These are phyloP conservation scores for Metschnikowia matae DNA, from an alignment of 805 yeast species.

Conservation along the genomic window DNA sequence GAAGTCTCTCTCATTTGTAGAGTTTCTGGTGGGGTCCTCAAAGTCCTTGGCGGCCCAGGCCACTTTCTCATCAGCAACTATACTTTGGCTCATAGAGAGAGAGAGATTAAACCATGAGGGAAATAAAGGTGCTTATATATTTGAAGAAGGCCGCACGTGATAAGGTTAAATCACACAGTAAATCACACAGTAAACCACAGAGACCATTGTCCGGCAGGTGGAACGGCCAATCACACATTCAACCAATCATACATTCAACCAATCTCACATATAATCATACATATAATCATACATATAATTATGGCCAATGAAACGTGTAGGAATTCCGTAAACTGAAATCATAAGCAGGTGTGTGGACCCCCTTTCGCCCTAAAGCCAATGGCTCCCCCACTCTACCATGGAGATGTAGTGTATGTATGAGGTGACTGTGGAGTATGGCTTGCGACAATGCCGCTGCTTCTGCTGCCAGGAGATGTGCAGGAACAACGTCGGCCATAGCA, in stretches of 20 bases:
- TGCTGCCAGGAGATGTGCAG: not conserved
- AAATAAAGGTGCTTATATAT: not conserved
- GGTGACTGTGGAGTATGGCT: not conserved
- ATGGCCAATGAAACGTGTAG: too few species aligned
- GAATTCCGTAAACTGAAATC: too few species aligned
- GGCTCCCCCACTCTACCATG: too few species aligned
- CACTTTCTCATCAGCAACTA: not conserved
- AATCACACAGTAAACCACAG: too few species aligned
- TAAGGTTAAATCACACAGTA: not conserved
- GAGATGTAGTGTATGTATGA: not conserved
- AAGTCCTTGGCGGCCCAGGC: not conserved
- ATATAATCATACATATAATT: too few species aligned
- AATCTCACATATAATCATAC: too few species aligned
- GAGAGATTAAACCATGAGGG: not conserved
- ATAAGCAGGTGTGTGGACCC: too few species aligned
- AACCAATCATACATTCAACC: too few species aligned
- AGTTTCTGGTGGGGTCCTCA: not conserved
- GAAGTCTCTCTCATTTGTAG: too few species aligned
- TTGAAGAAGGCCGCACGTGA: not conserved
- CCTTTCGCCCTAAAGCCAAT: too few species aligned
- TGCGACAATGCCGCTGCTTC: not conserved
- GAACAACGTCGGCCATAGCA: not conserved
- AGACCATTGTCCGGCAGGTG: too few species aligned
- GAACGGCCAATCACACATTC: too few species aligned
- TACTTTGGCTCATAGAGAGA: not conserved